A percentile compares a stretch with the other conserved stretches of the same genome.
These are phyloP conservation scores for Adenanthera pavonina DNA, from an alignment of 306 rosid species.

Conservation along the genomic window DNA sequence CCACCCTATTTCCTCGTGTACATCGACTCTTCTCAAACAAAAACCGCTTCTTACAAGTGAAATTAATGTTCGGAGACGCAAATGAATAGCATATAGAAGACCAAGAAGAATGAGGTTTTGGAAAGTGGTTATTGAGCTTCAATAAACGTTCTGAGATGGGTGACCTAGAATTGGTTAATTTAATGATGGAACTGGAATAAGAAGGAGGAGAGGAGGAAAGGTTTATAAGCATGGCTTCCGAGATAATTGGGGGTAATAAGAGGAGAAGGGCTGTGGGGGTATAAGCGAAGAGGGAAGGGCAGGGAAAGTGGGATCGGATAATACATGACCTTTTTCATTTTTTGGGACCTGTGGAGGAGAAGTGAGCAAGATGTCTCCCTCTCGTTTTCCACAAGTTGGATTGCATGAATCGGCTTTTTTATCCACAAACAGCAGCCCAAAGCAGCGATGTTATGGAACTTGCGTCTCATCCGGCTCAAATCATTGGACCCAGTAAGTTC, in stretches of 20 bases:
- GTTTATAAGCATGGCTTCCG: constrained; percentile 68
- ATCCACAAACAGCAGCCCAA: constrained; percentile 9
- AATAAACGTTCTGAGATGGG: constrained; percentile 54
- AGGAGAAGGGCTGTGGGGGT: not conserved
- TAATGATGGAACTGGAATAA: constrained; percentile 56
- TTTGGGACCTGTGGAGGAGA: constrained; percentile 74
- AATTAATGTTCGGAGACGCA: constrained; percentile 48
- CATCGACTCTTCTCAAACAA: constrained; percentile 38
- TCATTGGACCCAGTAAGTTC: not conserved
- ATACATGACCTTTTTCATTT: constrained; percentile 34
- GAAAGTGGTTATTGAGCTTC: constrained; percentile 62
- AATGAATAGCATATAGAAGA: constrained; percentile 43
- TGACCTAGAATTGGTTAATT: constrained; percentile 52
- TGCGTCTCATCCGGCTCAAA: not conserved
- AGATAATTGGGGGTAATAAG: constrained; percentile 34
- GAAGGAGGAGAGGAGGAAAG: constrained; percentile 70
- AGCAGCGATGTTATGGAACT: not conserved
- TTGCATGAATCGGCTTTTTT: not conserved
- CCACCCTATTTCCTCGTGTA: constrained; percentile 53
- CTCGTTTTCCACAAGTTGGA: constrained; percentile 47
- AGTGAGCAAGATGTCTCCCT: constrained; percentile 49
- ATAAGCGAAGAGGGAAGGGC: constrained; percentile 37
- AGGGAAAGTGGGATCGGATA: constrained; percentile 60
- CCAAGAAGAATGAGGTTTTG: constrained; percentile 53
- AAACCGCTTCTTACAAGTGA: constrained; percentile 52